Conservation (phyloP, 2,329 filamentous ascomycete genomes). For the Phoma sp. region DNA sequence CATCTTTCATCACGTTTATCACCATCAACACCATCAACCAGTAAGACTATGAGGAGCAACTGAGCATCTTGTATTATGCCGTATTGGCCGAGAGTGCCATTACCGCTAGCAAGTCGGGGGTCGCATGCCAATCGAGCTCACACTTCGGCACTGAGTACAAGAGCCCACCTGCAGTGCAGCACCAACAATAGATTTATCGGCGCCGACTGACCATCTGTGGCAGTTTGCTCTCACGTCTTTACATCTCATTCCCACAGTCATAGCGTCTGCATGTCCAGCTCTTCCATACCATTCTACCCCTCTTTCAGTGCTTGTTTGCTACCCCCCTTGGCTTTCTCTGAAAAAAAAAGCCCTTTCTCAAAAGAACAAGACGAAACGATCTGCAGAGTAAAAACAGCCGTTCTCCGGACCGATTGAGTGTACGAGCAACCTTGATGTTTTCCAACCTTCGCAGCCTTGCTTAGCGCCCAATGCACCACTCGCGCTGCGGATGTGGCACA, state of each 20-base stretch:
- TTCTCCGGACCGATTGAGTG: too few relatives aligned
- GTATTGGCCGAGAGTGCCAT: too few relatives aligned
- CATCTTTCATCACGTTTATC: not conserved
- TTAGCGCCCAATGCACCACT: not conserved
- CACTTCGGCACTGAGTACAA: too few relatives aligned
- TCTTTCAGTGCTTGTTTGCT: not conserved
- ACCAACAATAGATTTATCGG: not conserved
- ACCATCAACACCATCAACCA: not conserved
- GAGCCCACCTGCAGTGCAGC: not conserved
- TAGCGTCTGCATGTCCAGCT: not conserved
- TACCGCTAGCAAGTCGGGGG: not conserved
- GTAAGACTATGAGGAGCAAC: not conserved
- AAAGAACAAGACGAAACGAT: too few relatives aligned
- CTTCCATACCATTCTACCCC: not conserved
- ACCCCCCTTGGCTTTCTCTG: not conserved
- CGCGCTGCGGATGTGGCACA: conserved; percentile 9
- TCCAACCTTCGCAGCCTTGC: not conserved
- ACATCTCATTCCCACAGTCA: not conserved
- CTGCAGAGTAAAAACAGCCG: too few relatives aligned
- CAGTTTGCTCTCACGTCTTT: not conserved
- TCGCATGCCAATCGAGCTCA: too few relatives aligned
- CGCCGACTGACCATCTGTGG: not conserved
- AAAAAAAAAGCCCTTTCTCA: too few relatives aligned
- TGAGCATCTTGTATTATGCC: too few relatives aligned
- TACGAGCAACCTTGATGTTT: not conserved